Evolutionary conservation across 2,329 filamentous ascomycete genomes (phyloP).

Genomic region (Botrytis deweyae): DNA sequence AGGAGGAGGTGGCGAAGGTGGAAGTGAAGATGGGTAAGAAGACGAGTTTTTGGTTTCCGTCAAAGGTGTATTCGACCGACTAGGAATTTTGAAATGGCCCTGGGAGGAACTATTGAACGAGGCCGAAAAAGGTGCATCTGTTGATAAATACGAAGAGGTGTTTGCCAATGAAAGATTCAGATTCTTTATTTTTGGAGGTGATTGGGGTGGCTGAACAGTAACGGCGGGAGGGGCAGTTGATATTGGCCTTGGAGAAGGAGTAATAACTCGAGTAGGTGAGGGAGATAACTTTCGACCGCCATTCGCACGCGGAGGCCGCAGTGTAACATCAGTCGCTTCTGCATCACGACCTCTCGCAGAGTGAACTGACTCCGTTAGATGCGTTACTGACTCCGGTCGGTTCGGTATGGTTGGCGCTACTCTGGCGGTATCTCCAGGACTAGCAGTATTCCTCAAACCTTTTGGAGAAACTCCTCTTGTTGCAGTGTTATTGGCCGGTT

Average conservation of each 20-base stretch:
- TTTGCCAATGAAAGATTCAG: constrained; percentile 32
- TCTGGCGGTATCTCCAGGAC: constrained; percentile 27
- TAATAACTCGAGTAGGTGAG: constrained; percentile 32
- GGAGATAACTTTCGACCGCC: constrained; percentile 33
- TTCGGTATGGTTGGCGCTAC: constrained; percentile 21
- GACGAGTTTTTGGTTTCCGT: constrained; percentile 51
- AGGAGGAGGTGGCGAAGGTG: constrained; percentile 63
- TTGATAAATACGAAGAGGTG: constrained; percentile 32
- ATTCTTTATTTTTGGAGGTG: constrained; percentile 54
- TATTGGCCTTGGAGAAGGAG: constrained; percentile 27
- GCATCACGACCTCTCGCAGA: constrained; percentile 33
- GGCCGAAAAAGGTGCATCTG: constrained; percentile 40
- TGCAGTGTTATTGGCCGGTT: constrained; percentile 40
- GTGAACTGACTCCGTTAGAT: constrained; percentile 27
- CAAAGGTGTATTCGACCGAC: constrained; percentile 54
- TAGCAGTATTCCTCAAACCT: constrained; percentile 27
- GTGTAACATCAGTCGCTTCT: constrained; percentile 29
- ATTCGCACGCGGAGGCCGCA: constrained; percentile 31
- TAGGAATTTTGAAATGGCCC: constrained; percentile 54
- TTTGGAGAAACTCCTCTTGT: constrained; percentile 35
- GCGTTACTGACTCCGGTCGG: constrained; percentile 28
- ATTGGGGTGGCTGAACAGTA: constrained; percentile 67
- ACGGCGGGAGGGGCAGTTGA: constrained; percentile 53
- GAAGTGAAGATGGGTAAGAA: constrained; percentile 48
- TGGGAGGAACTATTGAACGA: constrained; percentile 42